These are phyloP conservation scores for Thalia dealbata DNA, from an alignment of 176 grass and related monocot genomes.

Conservation along the genomic window DNA sequence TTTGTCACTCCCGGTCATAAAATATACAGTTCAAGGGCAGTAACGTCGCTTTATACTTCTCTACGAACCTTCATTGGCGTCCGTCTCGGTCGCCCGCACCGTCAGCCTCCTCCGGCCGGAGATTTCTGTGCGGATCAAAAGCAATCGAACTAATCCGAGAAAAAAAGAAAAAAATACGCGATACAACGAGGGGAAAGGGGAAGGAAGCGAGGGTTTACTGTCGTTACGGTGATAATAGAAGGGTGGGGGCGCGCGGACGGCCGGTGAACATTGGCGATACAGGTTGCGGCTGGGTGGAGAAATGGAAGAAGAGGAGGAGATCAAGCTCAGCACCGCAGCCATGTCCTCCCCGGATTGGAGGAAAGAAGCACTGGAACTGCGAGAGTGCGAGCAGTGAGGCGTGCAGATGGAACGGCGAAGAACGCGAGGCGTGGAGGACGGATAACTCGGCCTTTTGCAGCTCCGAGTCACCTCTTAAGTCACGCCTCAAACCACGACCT, in stretches of 20 bases:
- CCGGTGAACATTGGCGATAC: not conserved
- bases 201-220: not conserved
- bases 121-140: slow-evolving; percentile 9
- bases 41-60: not conserved
- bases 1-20: not conserved
- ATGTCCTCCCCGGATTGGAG: not conserved
- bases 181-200: too few relatives aligned
- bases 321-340: not conserved
- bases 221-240: not conserved
- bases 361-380: not conserved
- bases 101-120: slow-evolving; percentile 31
- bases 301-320: not conserved
- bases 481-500: not conserved
- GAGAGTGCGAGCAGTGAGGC: not conserved
- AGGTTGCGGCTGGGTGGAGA: not conserved
- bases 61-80: slow-evolving; percentile 43
- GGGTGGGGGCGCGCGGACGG: not conserved
- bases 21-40: not conserved
- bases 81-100: slow-evolving; percentile 42
- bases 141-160: not conserved
- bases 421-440: not conserved
- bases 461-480: not conserved
- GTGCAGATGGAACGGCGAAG: not conserved
- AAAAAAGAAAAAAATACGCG: not conserved
- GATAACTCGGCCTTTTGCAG: not conserved